These are phyloP conservation scores for Magnusiomyces tetraspermus DNA, from an alignment of 1,139 yeast genomes.

Conservation along the genomic window DNA sequence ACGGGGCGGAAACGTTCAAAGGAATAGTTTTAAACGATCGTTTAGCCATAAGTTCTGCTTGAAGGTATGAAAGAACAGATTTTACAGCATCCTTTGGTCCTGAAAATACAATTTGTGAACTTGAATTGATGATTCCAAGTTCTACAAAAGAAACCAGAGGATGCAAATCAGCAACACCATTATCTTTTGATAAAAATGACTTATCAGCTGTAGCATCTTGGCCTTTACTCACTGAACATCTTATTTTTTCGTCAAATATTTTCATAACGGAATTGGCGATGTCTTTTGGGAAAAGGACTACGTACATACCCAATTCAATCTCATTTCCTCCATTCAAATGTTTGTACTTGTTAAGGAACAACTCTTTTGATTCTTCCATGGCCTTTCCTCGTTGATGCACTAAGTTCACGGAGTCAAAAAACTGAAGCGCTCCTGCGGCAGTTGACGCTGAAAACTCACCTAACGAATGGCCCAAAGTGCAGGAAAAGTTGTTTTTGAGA, in stretches of 20 bases:
- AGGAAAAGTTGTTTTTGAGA: constrained; percentile 22
- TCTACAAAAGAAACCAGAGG: constrained; percentile 15
- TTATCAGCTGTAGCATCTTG: neutral
- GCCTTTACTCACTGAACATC: neutral
- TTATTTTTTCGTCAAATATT: neutral
- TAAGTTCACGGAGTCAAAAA: constrained; percentile 39
- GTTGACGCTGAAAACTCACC: constrained; percentile 53
- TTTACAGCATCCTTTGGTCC: constrained; percentile 25
- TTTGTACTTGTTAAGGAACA: constrained; percentile 30
- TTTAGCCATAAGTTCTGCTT: constrained; percentile 8
- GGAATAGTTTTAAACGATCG: constrained; percentile 27
- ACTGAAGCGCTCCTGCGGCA: constrained; percentile 37
- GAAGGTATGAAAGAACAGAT: constrained; percentile 7
- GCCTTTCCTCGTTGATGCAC: constrained; percentile 45
- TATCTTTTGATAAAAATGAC: no score
- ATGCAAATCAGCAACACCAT: neutral
- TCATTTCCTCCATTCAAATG: constrained; percentile 20
- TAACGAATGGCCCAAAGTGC: constrained; percentile 48
- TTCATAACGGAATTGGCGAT: neutral
- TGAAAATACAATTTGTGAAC: constrained; percentile 35
- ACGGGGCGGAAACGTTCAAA: constrained; percentile 46
- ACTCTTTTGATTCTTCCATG: constrained; percentile 36
- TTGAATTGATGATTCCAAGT: constrained; percentile 36
- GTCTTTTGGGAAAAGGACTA: constrained; percentile 20
- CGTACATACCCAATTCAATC: constrained; percentile 23